Conservation (phyloP, 306 rosid genomes). For the Sphenostylis stenocarpa region DNA sequence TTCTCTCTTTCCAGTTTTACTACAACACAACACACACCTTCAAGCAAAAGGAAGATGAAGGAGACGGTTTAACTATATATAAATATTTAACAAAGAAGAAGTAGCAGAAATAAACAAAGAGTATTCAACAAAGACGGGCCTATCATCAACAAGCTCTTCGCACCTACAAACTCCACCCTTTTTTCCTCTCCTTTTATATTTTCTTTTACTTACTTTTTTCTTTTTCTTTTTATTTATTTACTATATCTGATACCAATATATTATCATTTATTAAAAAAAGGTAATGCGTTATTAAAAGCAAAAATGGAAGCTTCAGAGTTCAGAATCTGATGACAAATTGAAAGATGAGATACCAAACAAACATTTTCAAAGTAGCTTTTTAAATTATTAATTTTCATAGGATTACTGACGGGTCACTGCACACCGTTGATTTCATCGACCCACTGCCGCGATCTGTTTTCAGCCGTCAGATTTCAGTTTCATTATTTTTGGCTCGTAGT, state of each 20-base stretch:
- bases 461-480: background rate
- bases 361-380: too few relatives aligned
- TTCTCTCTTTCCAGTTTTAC: background rate
- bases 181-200: background rate
- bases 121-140: slow-evolving; percentile 52
- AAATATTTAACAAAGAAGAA: background rate
- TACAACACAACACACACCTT: background rate
- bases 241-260: background rate
- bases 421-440: background rate
- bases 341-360: background rate
- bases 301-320: background rate
- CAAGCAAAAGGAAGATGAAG: background rate
- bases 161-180: background rate
- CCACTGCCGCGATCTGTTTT: background rate
- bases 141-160: background rate
- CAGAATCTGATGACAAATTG: background rate
- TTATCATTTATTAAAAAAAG: too few relatives aligned
- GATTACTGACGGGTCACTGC: background rate
- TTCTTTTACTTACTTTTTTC: background rate
- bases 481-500: too few relatives aligned
- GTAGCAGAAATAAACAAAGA: background rate
- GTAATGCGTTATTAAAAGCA: too few relatives aligned
- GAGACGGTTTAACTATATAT: background rate
- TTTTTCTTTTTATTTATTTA: background rate
- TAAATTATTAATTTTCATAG: background rate